Evolutionary conservation across 179 eudicot species (phyloP).

Genomic region (Monotropa hypopitys): DNA sequence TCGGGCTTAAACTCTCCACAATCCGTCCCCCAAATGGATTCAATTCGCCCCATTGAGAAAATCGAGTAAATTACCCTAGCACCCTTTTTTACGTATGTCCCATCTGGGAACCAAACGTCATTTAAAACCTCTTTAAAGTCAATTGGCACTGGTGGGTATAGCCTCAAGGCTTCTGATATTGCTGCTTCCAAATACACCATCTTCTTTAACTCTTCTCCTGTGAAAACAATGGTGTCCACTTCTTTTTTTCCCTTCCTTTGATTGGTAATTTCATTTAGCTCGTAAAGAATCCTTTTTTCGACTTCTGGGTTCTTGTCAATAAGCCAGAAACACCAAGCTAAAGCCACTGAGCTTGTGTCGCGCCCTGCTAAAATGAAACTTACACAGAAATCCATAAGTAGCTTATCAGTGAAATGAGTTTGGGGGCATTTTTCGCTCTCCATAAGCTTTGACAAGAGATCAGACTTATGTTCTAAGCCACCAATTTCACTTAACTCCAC

Average conservation of each 20-base stretch:
- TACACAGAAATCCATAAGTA: conserved; percentile 40
- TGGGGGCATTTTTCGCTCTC: conserved; percentile 5
- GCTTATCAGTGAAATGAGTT: conserved; percentile 18
- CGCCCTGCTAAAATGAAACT: conserved; percentile 54
- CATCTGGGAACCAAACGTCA: conserved; percentile 38
- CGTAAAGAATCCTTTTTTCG: conserved; percentile 26
- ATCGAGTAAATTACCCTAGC: conserved; percentile 35
- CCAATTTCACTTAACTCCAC: background rate
- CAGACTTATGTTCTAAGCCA: conserved; percentile 1
- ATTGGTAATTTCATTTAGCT: conserved; percentile 19
- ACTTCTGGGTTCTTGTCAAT: conserved; percentile 31
- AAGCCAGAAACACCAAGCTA: conserved; percentile 55
- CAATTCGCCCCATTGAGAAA: conserved; percentile 28
- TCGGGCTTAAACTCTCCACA: conserved; percentile 41
- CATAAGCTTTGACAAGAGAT: conserved; percentile 45
- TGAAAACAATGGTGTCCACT: conserved; percentile 14
- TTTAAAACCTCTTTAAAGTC: conserved; percentile 42
- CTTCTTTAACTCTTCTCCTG: conserved; percentile 25
- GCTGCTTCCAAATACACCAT: background rate
- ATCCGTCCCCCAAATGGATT: conserved; percentile 44
- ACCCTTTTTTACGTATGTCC: conserved; percentile 20
- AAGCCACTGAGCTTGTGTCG: conserved; percentile 51
- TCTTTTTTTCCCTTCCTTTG: background rate
- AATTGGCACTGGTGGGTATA: conserved; percentile 36
- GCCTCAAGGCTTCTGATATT: background rate